These are phyloP conservation scores for Globisporangium nunn DNA, from an alignment of 352 stramenopile species.

Conservation along the genomic window DNA sequence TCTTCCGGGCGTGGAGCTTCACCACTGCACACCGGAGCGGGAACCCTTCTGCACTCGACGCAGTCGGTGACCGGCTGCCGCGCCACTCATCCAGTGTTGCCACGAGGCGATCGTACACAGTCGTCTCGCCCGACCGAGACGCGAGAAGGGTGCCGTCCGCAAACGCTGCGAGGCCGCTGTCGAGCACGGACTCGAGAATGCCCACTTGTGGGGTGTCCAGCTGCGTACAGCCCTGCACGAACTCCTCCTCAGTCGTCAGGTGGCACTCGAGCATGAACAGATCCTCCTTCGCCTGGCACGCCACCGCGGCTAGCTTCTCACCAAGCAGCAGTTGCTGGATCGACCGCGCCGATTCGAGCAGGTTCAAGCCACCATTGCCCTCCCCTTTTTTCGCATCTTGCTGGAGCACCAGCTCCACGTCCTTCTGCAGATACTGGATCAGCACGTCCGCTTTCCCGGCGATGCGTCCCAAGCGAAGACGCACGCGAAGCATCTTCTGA, in stretches of 20 bases:
- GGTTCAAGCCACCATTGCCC: constrained; percentile 11
- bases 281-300: constrained; percentile 60
- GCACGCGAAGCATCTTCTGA: constrained; percentile 63
- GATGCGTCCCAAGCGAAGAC: constrained; percentile 55
- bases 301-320: constrained; percentile 49
- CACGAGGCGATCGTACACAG: constrained; percentile 49
- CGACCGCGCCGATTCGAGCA: constrained; percentile 23
- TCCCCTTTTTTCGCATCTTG: constrained; percentile 32
- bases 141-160: constrained; percentile 49
- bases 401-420: constrained; percentile 40
- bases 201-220: constrained; percentile 37
- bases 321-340: constrained; percentile 56
- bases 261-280: constrained; percentile 71
- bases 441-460: constrained; percentile 66
- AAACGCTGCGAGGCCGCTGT: constrained; percentile 46
- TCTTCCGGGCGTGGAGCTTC: constrained; percentile 53
- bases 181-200: constrained; percentile 48
- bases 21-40: constrained; percentile 46
- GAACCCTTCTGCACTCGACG: constrained; percentile 30
- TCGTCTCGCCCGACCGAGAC: constrained; percentile 27
- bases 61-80: constrained; percentile 12
- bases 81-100: constrained; percentile 55
- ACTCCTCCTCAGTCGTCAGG: constrained; percentile 63
- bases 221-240: constrained; percentile 26
- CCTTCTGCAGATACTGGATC: constrained; percentile 56